Evolutionary conservation across 345 rosid species (phyloP).

Genomic region (Brassica carinata): DNA sequence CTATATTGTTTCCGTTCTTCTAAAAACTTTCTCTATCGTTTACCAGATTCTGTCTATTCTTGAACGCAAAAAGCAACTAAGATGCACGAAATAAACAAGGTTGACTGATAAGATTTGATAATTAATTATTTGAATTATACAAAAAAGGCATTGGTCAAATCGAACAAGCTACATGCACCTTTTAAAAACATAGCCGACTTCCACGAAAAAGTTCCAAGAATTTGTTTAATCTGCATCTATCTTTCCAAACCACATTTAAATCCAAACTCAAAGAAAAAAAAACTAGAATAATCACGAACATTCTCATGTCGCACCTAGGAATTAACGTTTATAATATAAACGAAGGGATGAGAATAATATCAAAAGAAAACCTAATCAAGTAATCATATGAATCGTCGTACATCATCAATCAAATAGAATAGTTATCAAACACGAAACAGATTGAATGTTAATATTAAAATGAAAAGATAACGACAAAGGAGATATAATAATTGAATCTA

Average conservation of each 20-base stretch:
- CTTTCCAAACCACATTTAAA: conserved; percentile 9
- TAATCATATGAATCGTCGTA: background rate
- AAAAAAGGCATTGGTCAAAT: conserved; percentile 31
- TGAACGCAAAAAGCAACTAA: conserved; percentile 19
- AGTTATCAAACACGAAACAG: conserved; percentile 4
- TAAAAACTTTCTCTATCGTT: background rate
- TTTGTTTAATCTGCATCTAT: background rate
- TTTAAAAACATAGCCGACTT: conserved; percentile 21
- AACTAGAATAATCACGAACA: background rate
- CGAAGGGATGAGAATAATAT: background rate
- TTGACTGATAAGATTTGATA: conserved; percentile 22
- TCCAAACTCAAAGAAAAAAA: background rate
- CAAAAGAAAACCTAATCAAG: conserved; percentile 19
- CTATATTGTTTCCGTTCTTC: background rate
- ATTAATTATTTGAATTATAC: background rate
- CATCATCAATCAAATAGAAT: conserved; percentile 13
- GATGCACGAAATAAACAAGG: conserved; percentile 39
- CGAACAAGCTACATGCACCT: conserved; percentile 25
- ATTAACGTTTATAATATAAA: background rate
- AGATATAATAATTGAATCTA: background rate
- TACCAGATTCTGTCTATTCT: conserved; percentile 20
- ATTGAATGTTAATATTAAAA: conserved; percentile 4
- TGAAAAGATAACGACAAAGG: background rate
- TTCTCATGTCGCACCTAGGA: conserved; percentile 4
- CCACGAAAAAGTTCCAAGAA: background rate